Base-by-base conservation (phyloP, 176 grass and related monocot genomes). In the Eragrostis nindensis region DNA sequence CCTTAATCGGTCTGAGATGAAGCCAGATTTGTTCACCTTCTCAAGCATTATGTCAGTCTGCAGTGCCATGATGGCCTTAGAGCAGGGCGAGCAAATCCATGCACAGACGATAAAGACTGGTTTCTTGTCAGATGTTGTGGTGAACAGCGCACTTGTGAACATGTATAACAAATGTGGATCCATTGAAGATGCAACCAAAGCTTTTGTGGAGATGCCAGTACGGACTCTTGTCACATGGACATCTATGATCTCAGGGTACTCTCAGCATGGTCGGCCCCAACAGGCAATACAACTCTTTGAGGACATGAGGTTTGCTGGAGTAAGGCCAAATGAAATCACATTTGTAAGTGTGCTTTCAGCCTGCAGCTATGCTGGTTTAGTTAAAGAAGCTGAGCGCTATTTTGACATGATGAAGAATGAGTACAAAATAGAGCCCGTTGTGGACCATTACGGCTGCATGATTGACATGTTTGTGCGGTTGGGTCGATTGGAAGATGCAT, bases 141-240 rank as follows among this genome's bases (percentile, higher is more conserved):
- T 93, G 18, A 85, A 86, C 76, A 91, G 86, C 8, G 91, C 94
- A n/a, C 82, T 97, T 60, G 86, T 97, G 18, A 97, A 94, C 70
- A 97, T 97, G 94, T 97, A 97, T 46, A 93, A 73, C 80, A 97
- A 97, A 76, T 97, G 94, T 62, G 94, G 94, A 16, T 83, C 59
- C 54, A 87, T 94, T 6, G 80, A 91, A 7, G 61, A 88, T 22
- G 89, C 89, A 71, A 85, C 79, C 59, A 97, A 94, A 83, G 91
- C 89, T 3, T 97, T 97, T 50, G 69, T 87, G 0, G 91, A 97
- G 74, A 97, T 94, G 91, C 76, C 84, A 17, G 89, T 39, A 61
- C 88, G 94, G 22, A 91, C 91, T 21, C 67, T 83, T 73, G 81
- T 97, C 81, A 87, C 89, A n/a, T 97, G 91, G 91, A 97, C 91